A percentile compares a stretch with the other conserved stretches of the same genome.
Evolutionary conservation across 441 rosid species (phyloP).

Genomic region (Croton setiger): DNA sequence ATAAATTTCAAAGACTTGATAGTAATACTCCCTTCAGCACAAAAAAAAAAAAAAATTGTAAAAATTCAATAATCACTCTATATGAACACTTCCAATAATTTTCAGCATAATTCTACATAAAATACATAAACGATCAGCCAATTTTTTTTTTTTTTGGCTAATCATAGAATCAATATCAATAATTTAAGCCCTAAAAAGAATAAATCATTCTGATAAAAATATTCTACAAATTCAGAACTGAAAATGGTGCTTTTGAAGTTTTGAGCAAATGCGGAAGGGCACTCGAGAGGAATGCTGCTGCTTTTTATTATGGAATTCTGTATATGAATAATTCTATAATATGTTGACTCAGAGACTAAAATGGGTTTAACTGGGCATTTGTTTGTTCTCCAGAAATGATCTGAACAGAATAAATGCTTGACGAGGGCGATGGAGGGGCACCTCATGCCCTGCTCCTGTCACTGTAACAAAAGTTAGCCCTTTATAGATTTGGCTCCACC

Average conservation of each 20-base stretch:
- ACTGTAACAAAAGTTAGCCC: slow-evolving; percentile 81
- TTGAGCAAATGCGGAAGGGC: slow-evolving; percentile 23
- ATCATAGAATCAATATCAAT: neutral
- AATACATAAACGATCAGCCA: neutral
- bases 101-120: neutral
- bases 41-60: neutral
- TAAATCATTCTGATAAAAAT: slow-evolving; percentile 11
- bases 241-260: slow-evolving; percentile 2
- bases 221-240: slow-evolving; percentile 11
- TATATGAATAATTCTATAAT: slow-evolving; percentile 23
- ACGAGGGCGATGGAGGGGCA: slow-evolving; percentile 74
- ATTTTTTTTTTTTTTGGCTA: neutral
- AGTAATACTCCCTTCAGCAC: too few relatives aligned
- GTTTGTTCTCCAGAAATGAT: slow-evolving; percentile 70
- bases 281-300: slow-evolving; percentile 34
- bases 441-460: slow-evolving; percentile 89
- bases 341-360: slow-evolving; percentile 13
- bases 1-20: too few relatives aligned
- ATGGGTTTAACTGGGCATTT: slow-evolving; percentile 43
- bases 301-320: slow-evolving; percentile 10
- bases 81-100: neutral
- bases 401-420: slow-evolving; percentile 78
- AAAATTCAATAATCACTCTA: neutral
- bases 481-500: slow-evolving; percentile 88
- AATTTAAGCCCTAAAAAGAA: slow-evolving; percentile 25